A percentile compares a stretch with the other conserved stretches of the same genome.
Evolutionary conservation across 2,329 filamentous ascomycete genomes (phyloP).

Genomic region (Trichoderma hamatum): DNA sequence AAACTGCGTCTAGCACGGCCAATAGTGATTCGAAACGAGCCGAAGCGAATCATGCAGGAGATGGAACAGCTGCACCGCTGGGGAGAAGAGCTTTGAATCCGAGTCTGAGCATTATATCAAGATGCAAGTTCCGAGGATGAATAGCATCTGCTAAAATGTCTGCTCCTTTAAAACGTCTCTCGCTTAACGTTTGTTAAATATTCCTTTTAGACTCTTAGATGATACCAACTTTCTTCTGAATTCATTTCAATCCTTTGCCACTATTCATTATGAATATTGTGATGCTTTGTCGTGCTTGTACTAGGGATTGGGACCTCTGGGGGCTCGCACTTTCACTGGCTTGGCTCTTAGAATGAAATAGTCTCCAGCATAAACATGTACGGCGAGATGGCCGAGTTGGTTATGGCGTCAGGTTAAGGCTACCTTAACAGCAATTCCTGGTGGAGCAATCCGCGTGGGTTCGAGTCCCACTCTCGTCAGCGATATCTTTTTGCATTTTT

Average conservation of each 20-base stretch:
- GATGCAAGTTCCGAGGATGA: neutral
- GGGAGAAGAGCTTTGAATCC: neutral
- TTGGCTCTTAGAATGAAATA: neutral
- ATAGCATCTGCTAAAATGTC: neutral
- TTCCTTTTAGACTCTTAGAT: neutral
- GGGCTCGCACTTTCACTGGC: neutral
- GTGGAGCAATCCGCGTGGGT: conserved; percentile 30
- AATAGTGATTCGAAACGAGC: conserved; percentile 29
- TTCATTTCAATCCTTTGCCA: neutral
- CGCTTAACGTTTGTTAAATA: neutral
- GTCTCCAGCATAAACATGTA: neutral
- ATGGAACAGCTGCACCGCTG: conserved; percentile 24
- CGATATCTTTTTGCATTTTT: conserved; percentile 3
- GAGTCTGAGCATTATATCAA: neutral
- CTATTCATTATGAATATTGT: neutral
- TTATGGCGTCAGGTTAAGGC: conserved; percentile 30
- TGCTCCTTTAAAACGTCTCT: neutral
- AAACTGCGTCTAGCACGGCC: conserved; percentile 29
- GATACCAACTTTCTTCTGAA: neutral
- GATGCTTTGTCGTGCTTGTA: neutral
- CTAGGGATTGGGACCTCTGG: neutral
- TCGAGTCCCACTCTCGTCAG: conserved; percentile 30
- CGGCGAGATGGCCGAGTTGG: conserved; percentile 29
- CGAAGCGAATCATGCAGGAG: conserved; percentile 34
- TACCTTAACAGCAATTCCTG: conserved; percentile 30